Evolutionary conservation across 345 rosid genomes (phyloP), one percentile per base, ranked within the genome.

Genomic region (Balakata baccata): DNA sequence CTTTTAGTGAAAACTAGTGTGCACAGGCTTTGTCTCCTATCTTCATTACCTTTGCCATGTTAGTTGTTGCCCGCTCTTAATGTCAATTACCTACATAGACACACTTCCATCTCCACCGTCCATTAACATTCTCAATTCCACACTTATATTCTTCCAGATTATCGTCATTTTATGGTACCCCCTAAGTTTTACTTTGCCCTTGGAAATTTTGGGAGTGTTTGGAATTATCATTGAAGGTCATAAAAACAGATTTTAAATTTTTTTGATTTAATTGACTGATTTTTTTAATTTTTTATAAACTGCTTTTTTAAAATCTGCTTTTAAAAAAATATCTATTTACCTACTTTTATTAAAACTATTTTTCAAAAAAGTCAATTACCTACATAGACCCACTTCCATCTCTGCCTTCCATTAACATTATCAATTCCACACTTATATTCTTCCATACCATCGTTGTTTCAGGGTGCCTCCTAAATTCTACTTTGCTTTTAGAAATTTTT

Each of bases 11-110:
- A 60, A 7, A 18, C 13, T 37, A 0, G 22, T 13, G 46, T 37
- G 25, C 58, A 51, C 61, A 8, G 60, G 34, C 46, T 68, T 34
- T 17, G 60, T 51, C 25, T 52, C 38, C 39, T 58, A 37, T 58
- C 25, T 66, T 11, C 69, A 46, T 11, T 3, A 45, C 52, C 66
- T 64, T 66, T 66, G 69, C 56, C 39, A 56, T 8, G 71, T 68
- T 61, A 49, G 43, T 65, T 16, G 50, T 49, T 50, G n/a, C 70
- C 56, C 57, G 39, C 56, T 22, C 43, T 43, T 11, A 23, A 50
- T 29, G 43, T 67, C 71, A 25, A 52, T 67, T 52, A 2, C 3
- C 17, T 17, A 23, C 0, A 12, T 10, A 13, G 57, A 18, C 68
- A 51, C 29, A 43, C 18, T 65, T 10, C 51, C 29, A 64, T 64